These are phyloP conservation scores for Fraxinus cuspidata DNA, from an alignment of 257 asterid genomes.

Conservation along the genomic window DNA sequence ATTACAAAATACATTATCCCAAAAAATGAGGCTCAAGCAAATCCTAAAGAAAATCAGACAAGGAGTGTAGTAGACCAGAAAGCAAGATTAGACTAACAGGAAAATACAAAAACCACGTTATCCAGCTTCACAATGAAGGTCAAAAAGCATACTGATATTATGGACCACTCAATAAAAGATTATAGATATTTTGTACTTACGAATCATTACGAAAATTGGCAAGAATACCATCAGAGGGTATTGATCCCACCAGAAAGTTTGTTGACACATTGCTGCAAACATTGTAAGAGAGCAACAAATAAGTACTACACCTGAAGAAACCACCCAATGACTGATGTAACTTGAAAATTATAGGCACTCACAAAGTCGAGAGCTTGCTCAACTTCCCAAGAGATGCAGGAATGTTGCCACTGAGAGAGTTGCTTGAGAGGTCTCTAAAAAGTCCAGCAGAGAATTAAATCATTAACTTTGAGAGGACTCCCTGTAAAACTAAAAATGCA, in stretches of 20 bases:
- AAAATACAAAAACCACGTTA: constrained; percentile 7
- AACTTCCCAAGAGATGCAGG: constrained; percentile 90
- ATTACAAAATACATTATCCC: too few species aligned
- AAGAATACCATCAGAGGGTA: constrained; percentile 87
- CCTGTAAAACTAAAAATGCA: constrained; percentile 15
- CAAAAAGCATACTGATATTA: constrained; percentile 15
- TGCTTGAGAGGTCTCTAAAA: constrained; percentile 94
- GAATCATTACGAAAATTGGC: constrained; percentile 65
- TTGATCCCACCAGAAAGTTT: constrained; percentile 83
- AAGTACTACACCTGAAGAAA: constrained; percentile 26
- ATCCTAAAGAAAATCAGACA: background rate
- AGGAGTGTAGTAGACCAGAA: background rate
- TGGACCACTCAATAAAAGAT: background rate
- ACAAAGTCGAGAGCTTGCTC: constrained; percentile 71
- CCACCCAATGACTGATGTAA: constrained; percentile 15
- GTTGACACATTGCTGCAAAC: constrained; percentile 86
- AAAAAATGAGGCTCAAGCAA: too few species aligned
- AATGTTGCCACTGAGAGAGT: constrained; percentile 90
- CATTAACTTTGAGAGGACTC: constrained; percentile 26
- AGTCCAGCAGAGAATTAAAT: constrained; percentile 22
- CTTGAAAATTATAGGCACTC: constrained; percentile 43
- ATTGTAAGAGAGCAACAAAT: constrained; percentile 31
- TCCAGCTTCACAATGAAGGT: background rate
- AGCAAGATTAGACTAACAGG: background rate
- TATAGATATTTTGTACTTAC: constrained; percentile 50